phyloP scores from a whole-genome alignment of 192 early-diverging fungal species.

The Umbelopsis vinacea region DNA sequence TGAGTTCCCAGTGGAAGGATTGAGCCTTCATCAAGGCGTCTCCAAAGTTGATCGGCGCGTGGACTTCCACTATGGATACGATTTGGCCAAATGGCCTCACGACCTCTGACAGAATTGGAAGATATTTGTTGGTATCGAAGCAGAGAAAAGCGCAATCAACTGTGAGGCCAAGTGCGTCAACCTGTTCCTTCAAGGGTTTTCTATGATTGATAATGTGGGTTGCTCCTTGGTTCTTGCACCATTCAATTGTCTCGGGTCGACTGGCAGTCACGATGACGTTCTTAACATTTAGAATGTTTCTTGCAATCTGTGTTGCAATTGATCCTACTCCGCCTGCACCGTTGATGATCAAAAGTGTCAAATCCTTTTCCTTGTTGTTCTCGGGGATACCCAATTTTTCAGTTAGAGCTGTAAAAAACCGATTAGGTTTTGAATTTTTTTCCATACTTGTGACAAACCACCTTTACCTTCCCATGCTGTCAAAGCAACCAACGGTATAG shows the following conservation, averaged over 20 bases:
- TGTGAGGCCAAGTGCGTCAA: constrained; percentile 14
- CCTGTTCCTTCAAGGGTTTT: constrained; percentile 11
- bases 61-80: neutral
- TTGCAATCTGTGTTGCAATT: constrained; percentile 13
- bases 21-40: neutral
- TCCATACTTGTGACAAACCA: neutral
- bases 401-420: neutral
- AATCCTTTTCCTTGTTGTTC: neutral
- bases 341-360: constrained; percentile 21
- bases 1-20: neutral
- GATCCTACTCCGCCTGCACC: constrained; percentile 27
- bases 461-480: constrained; percentile 26
- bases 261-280: constrained; percentile 17
- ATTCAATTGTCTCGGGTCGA: constrained; percentile 19
- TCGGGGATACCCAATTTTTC: constrained; percentile 15
- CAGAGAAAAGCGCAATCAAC: neutral
- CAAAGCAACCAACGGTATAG: neutral
- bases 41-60: neutral
- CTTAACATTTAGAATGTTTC: neutral
- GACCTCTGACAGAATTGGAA: neutral
- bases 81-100: constrained; percentile 19
- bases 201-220: constrained; percentile 26
- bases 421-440: neutral
- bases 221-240: constrained; percentile 17
- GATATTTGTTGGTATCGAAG: neutral